Evolutionary conservation across 2,329 filamentous ascomycete genomes (phyloP), one percentile per base, ranked within the genome.

Genomic region (Teratosphaeria gauchensis): DNA sequence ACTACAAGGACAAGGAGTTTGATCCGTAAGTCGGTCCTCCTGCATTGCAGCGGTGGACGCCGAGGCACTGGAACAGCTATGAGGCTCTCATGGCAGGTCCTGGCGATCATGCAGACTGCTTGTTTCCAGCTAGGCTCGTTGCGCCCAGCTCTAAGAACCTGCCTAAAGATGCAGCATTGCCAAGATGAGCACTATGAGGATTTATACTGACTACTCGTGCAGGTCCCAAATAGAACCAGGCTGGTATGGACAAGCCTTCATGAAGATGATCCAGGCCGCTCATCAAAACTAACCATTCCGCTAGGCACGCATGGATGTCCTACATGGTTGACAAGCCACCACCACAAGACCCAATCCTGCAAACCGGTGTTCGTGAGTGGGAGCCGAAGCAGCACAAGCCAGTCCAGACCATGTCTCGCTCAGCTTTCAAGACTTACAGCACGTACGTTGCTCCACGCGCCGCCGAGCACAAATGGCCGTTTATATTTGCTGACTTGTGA

Each of bases 241-340:
- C 75, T 99, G 94, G 82, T 84, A 76, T 30, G 68, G 3, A 21
- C 21, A 16, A n/a, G 16, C 14, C 5, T 32, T 21, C 21, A 4
- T 11, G 11, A 7, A 14, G 33, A 24, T n/a, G 14, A 19, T 14
- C 16, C 33, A 14, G 28, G 24, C 33, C 24, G 9, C 53, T 56
- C 63, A 30, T 62, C 19, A 31, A 53, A 16, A 52, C 21, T 32
- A 32, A 60, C 28, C 55, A 12, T 32, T 21, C 24, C 69, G 35
- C 52, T 61, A 84, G 83, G 94, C 94, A 97, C 78, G 90, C 89
- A 32, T 99, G 94, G 94, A 91, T 99, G 68, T 90, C 90, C 65
- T 97, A 99, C 78, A 79, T 86, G 77, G 86, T 96, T 69, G 91
- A 97, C 76, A 88, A 89, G 76, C 85, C 92, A 42, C 94, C 94